These are phyloP conservation scores for Parathielavia appendiculata DNA, from an alignment of 495 filamentous ascomycete genomes.

Conservation along the genomic window DNA sequence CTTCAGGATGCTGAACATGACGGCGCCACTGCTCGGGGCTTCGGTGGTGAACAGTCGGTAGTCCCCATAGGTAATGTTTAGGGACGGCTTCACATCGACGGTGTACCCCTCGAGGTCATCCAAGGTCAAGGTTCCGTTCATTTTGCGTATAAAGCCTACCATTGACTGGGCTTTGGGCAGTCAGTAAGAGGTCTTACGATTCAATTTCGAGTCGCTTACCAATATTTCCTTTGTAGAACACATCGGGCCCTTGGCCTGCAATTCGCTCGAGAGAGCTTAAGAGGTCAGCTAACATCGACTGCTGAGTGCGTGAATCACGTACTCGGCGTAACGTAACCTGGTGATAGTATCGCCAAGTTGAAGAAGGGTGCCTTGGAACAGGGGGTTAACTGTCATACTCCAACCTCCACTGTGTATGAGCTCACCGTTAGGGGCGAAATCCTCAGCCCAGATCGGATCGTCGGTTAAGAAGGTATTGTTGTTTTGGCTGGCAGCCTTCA, in stretches of 20 bases:
- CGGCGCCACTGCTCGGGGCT: conserved; percentile 68
- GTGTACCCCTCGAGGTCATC: conserved; percentile 68
- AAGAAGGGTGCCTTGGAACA: conserved; percentile 43
- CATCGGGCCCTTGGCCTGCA: conserved; percentile 60
- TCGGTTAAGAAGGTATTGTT: conserved; percentile 59
- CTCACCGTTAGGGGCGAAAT: conserved; percentile 75
- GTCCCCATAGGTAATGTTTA: conserved; percentile 65
- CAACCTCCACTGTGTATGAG: background rate
- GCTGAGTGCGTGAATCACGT: conserved; percentile 8
- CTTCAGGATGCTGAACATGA: conserved; percentile 69
- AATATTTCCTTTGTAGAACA: conserved; percentile 67
- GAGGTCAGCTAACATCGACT: conserved; percentile 3
- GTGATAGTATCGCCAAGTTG: conserved; percentile 71
- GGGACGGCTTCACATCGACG: conserved; percentile 53
- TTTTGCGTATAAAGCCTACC: conserved; percentile 55
- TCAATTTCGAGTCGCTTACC: conserved; percentile 21
- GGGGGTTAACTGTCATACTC: background rate
- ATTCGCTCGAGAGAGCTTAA: conserved; percentile 64
- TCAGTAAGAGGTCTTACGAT: background rate
- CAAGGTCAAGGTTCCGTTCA: conserved; percentile 78
- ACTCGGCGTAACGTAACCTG: conserved; percentile 68
- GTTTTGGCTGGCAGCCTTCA: conserved; percentile 39
- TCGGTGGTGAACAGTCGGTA: conserved; percentile 62
- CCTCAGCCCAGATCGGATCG: conserved; percentile 73
- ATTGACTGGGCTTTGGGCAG: conserved; percentile 60